These are phyloP conservation scores for Candida michaelii DNA, from an alignment of 805 yeast species.

Conservation along the genomic window DNA sequence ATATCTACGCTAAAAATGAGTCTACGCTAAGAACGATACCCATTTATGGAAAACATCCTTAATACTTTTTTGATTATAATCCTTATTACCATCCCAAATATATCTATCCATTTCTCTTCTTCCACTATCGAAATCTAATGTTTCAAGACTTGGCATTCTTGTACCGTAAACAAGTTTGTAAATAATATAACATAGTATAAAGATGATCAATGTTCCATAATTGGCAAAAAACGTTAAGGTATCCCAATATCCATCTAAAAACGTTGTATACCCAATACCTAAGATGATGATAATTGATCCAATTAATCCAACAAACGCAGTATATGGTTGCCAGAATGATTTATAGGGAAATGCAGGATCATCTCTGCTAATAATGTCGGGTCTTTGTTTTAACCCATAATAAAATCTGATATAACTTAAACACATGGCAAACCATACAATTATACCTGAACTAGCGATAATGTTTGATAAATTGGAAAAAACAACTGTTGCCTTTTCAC, in stretches of 20 bases:
- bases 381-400: slow-evolving; percentile 58
- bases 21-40: slow-evolving; percentile 33
- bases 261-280: slow-evolving; percentile 63
- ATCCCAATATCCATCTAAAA: slow-evolving; percentile 58
- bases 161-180: slow-evolving; percentile 64
- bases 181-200: slow-evolving; percentile 49
- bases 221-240: slow-evolving; percentile 62
- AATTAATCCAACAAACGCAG: slow-evolving; percentile 60
- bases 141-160: slow-evolving; percentile 64
- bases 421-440: slow-evolving; percentile 80
- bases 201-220: slow-evolving; percentile 60
- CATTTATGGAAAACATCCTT: slow-evolving; percentile 35
- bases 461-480: slow-evolving; percentile 68
- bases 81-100: slow-evolving; percentile 75
- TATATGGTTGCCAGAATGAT: slow-evolving; percentile 69
- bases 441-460: slow-evolving; percentile 70
- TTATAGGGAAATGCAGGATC: slow-evolving; percentile 67
- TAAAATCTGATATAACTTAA: slow-evolving; percentile 62
- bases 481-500: slow-evolving; percentile 55
- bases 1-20: too few species aligned
- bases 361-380: slow-evolving; percentile 63
- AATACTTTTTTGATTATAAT: slow-evolving; percentile 33
- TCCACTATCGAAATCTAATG: slow-evolving; percentile 80
- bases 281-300: slow-evolving; percentile 53
- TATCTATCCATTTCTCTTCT: slow-evolving; percentile 79